These are phyloP conservation scores for Mortierella antarctica DNA, from an alignment of 192 early-diverging fungal genomes.

Conservation along the genomic window DNA sequence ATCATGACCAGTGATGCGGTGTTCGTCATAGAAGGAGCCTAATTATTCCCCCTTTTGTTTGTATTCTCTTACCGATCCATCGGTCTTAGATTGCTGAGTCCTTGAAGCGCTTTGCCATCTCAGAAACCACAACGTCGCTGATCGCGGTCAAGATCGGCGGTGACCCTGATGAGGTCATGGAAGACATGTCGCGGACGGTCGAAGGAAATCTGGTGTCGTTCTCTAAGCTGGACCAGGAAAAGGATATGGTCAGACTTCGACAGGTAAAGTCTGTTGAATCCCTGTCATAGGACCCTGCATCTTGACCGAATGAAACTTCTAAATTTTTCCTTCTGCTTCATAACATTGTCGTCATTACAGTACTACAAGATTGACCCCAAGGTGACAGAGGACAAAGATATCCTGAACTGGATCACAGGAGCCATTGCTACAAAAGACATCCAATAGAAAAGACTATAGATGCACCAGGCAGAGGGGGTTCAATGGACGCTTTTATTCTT, in stretches of 20 bases:
- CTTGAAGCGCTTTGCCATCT: slow-evolving; percentile 60
- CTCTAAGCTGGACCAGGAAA: slow-evolving; percentile 50
- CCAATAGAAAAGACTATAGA: slow-evolving; percentile 27
- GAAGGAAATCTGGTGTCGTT: slow-evolving; percentile 58
- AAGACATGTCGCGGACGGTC: slow-evolving; percentile 44
- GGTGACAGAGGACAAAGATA: slow-evolving; percentile 44
- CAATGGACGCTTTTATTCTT: too few relatives aligned
- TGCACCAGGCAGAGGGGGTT: too few relatives aligned
- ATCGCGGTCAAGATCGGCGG: slow-evolving; percentile 62
- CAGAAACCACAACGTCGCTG: slow-evolving; percentile 56
- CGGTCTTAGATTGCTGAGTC: slow-evolving; percentile 63
- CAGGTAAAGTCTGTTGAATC: slow-evolving; percentile 44
- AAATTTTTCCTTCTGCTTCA: not conserved
- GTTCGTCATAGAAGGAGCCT: not conserved
- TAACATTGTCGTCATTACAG: slow-evolving; percentile 23
- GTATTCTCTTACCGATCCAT: slow-evolving; percentile 1
- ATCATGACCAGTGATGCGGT: too few relatives aligned
- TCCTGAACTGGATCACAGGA: slow-evolving; percentile 61
- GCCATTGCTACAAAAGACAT: slow-evolving; percentile 65
- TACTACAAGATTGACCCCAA: slow-evolving; percentile 62
- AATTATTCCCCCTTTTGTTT: slow-evolving; percentile 9
- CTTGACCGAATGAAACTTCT: not conserved
- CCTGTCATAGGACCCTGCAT: not conserved
- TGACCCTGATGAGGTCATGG: slow-evolving; percentile 50
- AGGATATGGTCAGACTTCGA: slow-evolving; percentile 54